phyloP scores from a whole-genome alignment of 371 early-diverging fungal species.

The Mucor circinelloides region DNA sequence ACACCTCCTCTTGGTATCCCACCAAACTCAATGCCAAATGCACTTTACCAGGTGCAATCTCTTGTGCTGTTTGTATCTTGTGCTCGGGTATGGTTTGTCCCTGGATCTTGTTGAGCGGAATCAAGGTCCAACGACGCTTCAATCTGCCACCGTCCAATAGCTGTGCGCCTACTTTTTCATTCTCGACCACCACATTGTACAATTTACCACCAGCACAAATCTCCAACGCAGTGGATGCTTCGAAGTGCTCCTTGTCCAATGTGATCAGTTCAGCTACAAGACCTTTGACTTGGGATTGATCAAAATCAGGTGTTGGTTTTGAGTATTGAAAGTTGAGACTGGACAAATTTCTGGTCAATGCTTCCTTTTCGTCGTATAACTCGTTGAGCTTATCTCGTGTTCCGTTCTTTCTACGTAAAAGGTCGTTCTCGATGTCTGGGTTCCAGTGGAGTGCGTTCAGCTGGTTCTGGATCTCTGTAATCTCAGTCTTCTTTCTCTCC shows the following conservation, averaged over 20 bases:
- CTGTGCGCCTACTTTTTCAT: constrained; percentile 86
- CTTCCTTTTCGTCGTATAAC: constrained; percentile 52
- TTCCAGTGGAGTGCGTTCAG: constrained; percentile 55
- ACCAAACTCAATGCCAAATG: constrained; percentile 84
- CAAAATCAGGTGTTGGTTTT: constrained; percentile 82
- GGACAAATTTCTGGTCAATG: constrained; percentile 50
- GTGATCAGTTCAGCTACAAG: constrained; percentile 87
- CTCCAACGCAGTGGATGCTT: constrained; percentile 84
- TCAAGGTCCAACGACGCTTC: constrained; percentile 88
- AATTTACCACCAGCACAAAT: constrained; percentile 93
- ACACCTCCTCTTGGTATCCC: constrained; percentile 77
- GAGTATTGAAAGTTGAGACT: constrained; percentile 72
- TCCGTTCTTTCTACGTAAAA: constrained; percentile 38
- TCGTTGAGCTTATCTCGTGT: constrained; percentile 35
- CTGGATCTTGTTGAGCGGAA: constrained; percentile 97
- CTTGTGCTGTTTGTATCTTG: constrained; percentile 71
- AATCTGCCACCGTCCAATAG: constrained; percentile 83
- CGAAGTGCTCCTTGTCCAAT: constrained; percentile 62
- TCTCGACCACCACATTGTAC: constrained; percentile 94
- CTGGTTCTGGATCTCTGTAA: constrained; percentile 24
- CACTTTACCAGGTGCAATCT: constrained; percentile 81
- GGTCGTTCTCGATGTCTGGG: constrained; percentile 47
- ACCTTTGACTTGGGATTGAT: constrained; percentile 89
- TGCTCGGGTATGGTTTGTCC: constrained; percentile 60
- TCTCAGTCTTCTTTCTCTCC: constrained; percentile 50